Conservation (phyloP, 257 asterid genomes). For the Solanum pimpinellifolium region DNA sequence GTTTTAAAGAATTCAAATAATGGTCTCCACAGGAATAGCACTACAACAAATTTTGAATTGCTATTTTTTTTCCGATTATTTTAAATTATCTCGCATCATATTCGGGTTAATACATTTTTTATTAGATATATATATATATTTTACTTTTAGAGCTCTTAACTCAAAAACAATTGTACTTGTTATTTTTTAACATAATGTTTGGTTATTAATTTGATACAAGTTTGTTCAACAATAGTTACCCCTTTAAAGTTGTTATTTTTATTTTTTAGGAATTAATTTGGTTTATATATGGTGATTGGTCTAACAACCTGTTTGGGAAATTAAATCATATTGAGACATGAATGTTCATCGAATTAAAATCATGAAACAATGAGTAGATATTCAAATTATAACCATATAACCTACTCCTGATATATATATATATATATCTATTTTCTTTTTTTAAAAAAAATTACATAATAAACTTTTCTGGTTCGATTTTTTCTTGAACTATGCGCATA, state of each 20-base stretch:
- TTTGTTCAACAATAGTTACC: neutral
- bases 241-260: neutral
- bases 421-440: too few species aligned
- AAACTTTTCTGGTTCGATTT: neutral
- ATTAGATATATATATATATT: too few species aligned
- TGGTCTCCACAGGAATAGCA: neutral
- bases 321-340: neutral
- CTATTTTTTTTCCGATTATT: neutral
- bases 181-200: neutral
- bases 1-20: neutral
- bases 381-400: too few species aligned
- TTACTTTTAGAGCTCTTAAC: neutral
- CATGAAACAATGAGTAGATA: too few species aligned
- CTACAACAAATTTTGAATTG: neutral
- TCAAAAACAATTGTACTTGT: neutral
- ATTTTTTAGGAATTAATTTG: neutral
- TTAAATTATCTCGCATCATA: neutral
- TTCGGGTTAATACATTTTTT: fast-evolving
- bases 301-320: neutral
- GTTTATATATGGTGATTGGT: neutral
- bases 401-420: neutral
- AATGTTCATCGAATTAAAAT: neutral
- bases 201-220: neutral
- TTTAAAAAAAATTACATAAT: too few species aligned
- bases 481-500: neutral